Evolutionary conservation across 768 basidiomycete species (phyloP).

Genomic region (Russula brevipes): DNA sequence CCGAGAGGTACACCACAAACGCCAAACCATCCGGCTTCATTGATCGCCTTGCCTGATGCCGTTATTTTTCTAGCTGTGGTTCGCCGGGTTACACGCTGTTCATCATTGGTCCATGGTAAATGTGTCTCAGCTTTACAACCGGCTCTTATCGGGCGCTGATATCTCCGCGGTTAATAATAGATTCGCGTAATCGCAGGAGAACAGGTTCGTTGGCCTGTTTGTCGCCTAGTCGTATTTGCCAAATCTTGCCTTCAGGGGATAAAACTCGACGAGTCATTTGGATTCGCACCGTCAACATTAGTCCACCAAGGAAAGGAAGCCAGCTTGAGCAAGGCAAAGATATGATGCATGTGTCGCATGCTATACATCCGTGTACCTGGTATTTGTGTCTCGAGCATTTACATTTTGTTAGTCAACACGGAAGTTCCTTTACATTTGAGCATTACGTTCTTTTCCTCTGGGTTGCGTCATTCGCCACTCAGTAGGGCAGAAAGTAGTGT

Average conservation of each 20-base stretch:
- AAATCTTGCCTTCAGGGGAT: conserved; percentile 45
- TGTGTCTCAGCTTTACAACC: background rate
- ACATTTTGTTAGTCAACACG: background rate
- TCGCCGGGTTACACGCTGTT: conserved; percentile 77
- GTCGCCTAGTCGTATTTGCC: background rate
- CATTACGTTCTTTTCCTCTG: background rate
- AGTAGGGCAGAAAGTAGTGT: background rate
- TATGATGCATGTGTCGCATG: conserved; percentile 34
- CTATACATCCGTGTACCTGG: background rate
- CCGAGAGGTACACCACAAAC: conserved; percentile 51
- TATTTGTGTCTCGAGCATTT: background rate
- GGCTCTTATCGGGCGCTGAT: conserved; percentile 12
- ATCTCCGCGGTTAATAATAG: conserved; percentile 39
- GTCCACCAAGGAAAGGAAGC: conserved; percentile 66
- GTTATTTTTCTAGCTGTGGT: conserved; percentile 59
- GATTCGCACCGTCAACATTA: conserved; percentile 81
- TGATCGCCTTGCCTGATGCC: background rate
- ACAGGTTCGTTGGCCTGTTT: conserved; percentile 45
- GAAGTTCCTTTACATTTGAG: background rate
- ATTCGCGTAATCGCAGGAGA: conserved; percentile 82
- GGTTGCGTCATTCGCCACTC: background rate
- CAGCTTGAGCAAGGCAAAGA: conserved; percentile 60
- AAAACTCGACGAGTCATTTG: conserved; percentile 67
- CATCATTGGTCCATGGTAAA: conserved; percentile 90
- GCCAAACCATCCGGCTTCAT: background rate